phyloP scores from a whole-genome alignment of 495 filamentous ascomycete species.

The Annulohypoxylon bovei region DNA sequence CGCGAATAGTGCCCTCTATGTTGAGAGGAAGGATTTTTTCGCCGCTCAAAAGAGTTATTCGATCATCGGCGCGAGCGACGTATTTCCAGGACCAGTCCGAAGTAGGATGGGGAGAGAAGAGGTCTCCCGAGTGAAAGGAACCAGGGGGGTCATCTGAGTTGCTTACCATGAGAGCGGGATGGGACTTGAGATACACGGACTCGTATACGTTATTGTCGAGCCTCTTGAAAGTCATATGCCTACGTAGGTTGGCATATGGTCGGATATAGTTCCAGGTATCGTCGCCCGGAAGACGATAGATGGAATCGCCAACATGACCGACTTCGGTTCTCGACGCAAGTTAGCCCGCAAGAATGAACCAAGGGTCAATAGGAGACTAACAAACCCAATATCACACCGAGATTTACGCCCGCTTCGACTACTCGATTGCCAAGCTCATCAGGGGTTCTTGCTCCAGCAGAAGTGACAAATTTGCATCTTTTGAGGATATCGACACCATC shows the following conservation, averaged over 20 bases:
- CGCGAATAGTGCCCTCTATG: constrained; percentile 67
- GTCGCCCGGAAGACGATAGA: constrained; percentile 55
- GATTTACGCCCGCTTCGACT: constrained; percentile 57
- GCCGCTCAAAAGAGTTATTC: constrained; percentile 71
- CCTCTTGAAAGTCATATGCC: constrained; percentile 63
- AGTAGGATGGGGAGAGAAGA: constrained; percentile 70
- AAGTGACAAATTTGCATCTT: constrained; percentile 58
- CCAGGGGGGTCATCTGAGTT: constrained; percentile 65
- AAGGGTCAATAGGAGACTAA: constrained; percentile 43
- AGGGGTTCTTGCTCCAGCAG: constrained; percentile 63
- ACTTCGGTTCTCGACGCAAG: constrained; percentile 60
- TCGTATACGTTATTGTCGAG: constrained; percentile 59
- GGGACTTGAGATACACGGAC: constrained; percentile 66
- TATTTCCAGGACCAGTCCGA: constrained; percentile 72
- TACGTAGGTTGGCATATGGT: constrained; percentile 56
- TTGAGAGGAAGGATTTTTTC: constrained; percentile 75
- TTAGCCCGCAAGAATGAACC: constrained; percentile 6
- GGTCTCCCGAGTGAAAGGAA: constrained; percentile 66
- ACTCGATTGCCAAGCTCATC: constrained; percentile 67
- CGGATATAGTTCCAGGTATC: constrained; percentile 64
- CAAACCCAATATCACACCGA: constrained; percentile 64
- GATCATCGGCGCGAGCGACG: constrained; percentile 68
- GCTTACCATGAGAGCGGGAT: constrained; percentile 68
- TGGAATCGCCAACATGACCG: constrained; percentile 61
- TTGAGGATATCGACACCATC: constrained; percentile 58